Evolutionary conservation across 2,329 filamentous ascomycete species (phyloP).

Genomic region (Botrytis medusae): DNA sequence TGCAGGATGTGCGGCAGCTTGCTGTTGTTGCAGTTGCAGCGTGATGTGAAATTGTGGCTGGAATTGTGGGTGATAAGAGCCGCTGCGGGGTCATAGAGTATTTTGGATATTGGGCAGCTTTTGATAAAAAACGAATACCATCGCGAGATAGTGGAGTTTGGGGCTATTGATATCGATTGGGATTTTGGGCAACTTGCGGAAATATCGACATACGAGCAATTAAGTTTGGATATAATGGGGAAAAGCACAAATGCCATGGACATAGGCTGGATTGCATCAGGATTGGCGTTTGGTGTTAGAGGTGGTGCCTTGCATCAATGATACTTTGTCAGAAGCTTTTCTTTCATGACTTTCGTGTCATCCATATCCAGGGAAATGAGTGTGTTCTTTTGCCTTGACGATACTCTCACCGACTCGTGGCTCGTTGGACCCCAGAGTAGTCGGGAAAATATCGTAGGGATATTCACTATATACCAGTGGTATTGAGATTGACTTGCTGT

Average conservation of each 20-base stretch:
- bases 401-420: not conserved
- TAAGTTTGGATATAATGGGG: not conserved
- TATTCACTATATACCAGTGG: not conserved
- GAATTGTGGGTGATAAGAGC: not conserved
- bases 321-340: not conserved
- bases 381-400: not conserved
- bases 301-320: not conserved
- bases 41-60: constrained; percentile 14
- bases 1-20: constrained; percentile 7
- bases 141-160: not conserved
- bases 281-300: not conserved
- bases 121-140: not conserved
- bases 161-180: not conserved
- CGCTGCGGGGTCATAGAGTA: not conserved
- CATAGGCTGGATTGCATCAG: not conserved
- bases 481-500: not conserved
- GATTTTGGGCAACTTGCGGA: not conserved
- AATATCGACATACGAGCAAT: not conserved
- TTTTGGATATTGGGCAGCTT: not conserved
- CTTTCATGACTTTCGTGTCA: not conserved
- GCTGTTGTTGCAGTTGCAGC: constrained; percentile 12
- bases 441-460: not conserved
- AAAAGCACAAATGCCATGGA: not conserved
- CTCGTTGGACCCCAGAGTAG: not conserved
- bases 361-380: too few species aligned